Percentiles rank a stretch among this genome's conserved stretches.
Conservation (phyloP, 345 rosid species). For the Moricandia arvensis region DNA sequence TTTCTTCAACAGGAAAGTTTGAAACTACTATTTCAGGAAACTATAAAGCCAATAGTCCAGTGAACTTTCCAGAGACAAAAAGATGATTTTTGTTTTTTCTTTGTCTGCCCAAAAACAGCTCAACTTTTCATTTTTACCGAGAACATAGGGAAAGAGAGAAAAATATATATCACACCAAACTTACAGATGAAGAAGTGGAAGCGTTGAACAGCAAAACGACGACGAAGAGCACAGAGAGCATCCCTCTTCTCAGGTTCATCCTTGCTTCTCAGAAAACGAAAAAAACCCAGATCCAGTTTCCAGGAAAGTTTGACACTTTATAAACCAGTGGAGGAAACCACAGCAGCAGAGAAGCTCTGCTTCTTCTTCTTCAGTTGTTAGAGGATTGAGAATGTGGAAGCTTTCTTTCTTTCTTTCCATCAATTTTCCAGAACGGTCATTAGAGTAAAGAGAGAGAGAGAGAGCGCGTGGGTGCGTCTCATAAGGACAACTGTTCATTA, state of each 20-base stretch:
- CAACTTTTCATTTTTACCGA: not conserved
- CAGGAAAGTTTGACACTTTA: constrained; percentile 11
- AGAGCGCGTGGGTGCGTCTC: no score
- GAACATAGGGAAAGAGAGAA: not conserved
- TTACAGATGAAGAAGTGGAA: constrained; percentile 48
- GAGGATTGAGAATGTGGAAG: not conserved
- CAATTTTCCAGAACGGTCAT: constrained; percentile 22
- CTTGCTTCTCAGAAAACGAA: not conserved
- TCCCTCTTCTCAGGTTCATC: not conserved
- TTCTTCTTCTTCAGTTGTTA: no score
- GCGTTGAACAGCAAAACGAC: constrained; percentile 49
- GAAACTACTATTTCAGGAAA: constrained; percentile 6
- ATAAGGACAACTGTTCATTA: constrained; percentile 39
- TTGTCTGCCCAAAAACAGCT: no score
- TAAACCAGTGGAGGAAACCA: constrained; percentile 1
- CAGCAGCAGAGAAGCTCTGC: not conserved
- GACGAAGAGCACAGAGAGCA: constrained; percentile 37
- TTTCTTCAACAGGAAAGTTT: constrained; percentile 7
- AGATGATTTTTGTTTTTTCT: not conserved
- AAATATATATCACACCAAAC: not conserved
- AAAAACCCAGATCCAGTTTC: constrained; percentile 37
- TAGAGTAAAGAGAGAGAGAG: not conserved
- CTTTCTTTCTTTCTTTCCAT: not conserved
- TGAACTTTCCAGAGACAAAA: constrained; percentile 6
- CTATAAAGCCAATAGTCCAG: not conserved